Base-by-base conservation (phyloP, 2,329 filamentous ascomycete species). In the Cyphellophora attinorum region DNA sequence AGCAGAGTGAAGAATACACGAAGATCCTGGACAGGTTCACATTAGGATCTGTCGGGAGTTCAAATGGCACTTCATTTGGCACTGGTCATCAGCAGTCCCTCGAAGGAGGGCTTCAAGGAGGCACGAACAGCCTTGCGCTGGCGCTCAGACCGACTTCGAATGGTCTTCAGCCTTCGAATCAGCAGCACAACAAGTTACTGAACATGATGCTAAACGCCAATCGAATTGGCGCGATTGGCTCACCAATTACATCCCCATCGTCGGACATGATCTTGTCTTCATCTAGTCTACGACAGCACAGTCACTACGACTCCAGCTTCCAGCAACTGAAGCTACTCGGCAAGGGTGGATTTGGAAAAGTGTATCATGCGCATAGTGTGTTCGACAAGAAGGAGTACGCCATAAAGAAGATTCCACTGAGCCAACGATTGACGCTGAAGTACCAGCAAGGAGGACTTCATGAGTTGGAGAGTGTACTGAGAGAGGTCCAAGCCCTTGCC, bases 301-400 rank as follows among this genome's bases (percentile, higher is more conserved):
- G 65, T 27, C 58, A 66, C 28, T 73, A 71, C 46, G 51, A 58
- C 3, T 57, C 60, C 23, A 70, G 70, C 40, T 74, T 70, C 39
- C 58, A 62, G 13, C 67, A 76, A 43, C 50, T 77, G 10, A 64
- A 61, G 12, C 50, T 74, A 2, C 61, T 81, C 3, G 77, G 77
- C 2, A 76, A 70, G 50, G 78, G 78, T 11, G 78, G 76, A 0
- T 81, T 78, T 48, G 76, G 76, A 2, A 67, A 68, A 23, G 78
- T 81, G 2, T 81, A 69, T 49, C 72, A 72, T 42, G 76, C 70
- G 8, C 66, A 60, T 31, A 72, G 81, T 43, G 65, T 68, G 33
- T 65, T 81, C 5, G 78, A 82, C 49, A 67, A 69, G 5, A 66
- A 69, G 29, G 59, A 68, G 23, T 82, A 81, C 47, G 78, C 78